These are phyloP conservation scores for Cercospora citrullina DNA, from an alignment of 2,329 filamentous ascomycete genomes.

Conservation along the genomic window DNA sequence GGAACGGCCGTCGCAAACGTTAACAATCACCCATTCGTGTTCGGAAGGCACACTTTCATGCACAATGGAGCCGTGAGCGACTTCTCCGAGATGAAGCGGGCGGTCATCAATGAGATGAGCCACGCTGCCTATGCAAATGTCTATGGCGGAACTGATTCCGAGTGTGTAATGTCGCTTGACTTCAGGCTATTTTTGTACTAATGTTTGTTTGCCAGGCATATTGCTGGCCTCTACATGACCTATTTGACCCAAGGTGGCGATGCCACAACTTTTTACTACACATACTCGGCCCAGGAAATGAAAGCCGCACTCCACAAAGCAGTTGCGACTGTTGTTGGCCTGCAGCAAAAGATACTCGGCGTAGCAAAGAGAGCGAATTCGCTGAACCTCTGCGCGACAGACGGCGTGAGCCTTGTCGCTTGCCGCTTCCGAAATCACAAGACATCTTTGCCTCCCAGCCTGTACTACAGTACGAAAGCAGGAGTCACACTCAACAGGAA, in stretches of 20 bases:
- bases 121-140: conserved; percentile 53
- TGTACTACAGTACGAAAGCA: conserved; percentile 53
- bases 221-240: conserved; percentile 53
- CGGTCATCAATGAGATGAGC: conserved; percentile 48
- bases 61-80: conserved; percentile 56
- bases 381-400: conserved; percentile 55
- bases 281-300: conserved; percentile 49
- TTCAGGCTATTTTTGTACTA: background rate
- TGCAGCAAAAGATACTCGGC: conserved; percentile 50
- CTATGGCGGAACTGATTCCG: conserved; percentile 54
- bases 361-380: conserved; percentile 48
- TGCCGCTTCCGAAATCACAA: conserved; percentile 56
- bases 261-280: conserved; percentile 36
- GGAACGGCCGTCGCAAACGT: conserved; percentile 51
- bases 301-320: conserved; percentile 45
- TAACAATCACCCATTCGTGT: conserved; percentile 58
- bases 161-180: conserved; percentile 38
- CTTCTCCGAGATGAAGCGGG: conserved; percentile 50
- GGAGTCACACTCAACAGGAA: conserved; percentile 56
- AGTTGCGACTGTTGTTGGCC: conserved; percentile 46
- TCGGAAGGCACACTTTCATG: conserved; percentile 57
- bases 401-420: conserved; percentile 52
- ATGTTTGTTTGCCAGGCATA: conserved; percentile 27
- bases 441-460: conserved; percentile 52
- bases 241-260: conserved; percentile 42